Base-by-base conservation (phyloP, 2,329 filamentous ascomycete genomes). In the Aspergillus ibericus region DNA sequence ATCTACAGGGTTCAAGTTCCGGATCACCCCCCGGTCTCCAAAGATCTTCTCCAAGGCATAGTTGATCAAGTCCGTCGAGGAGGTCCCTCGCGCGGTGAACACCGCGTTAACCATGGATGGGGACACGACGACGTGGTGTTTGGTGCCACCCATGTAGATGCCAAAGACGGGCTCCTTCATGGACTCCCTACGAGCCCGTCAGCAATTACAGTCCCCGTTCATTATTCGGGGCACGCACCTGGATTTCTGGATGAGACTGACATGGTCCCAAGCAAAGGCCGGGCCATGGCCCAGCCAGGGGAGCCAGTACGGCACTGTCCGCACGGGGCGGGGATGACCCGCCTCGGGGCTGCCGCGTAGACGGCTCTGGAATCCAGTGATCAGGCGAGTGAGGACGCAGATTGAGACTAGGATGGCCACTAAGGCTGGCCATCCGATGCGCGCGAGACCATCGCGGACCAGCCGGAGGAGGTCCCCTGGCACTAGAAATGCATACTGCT, bases 241-340 rank as follows among this genome's bases (percentile, higher is more conserved):
- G 13, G 80, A 69, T 52, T 71, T 72, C 38, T 72, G 71, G 59
- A 83, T 67, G 63, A 82, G 80, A 10, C 66, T 65, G 40, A 80
- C 72, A 50, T 78, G 77, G 40, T 79, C 69, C 66, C 80, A 75
- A 18, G 78, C 70, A 63, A 85, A 81, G 18, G 71, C 72, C 40
- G 81, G 64, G 6, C 80, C 76, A 74, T 88, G 83, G 38, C 84
- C 83, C 8, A 87, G 35, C 53, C 82, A 76, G 1, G 85, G 85
- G 7, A 88, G 69, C 82, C 83, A 88, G 70, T 88, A 88, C 27
- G 84, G 83, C 20, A 82, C 63, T 56, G 78, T 70, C 68, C 80
- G 81, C 59, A 83, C 77, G 55, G 72, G 72, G 63, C 68, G 68
- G 40, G 70, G 54, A 35, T 67, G 62, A n/a, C 66, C 65, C n/a